Evolutionary conservation across 2,329 filamentous ascomycete genomes (phyloP), one percentile per base, ranked within the genome.

Genomic region (Penicillium sp.): DNA sequence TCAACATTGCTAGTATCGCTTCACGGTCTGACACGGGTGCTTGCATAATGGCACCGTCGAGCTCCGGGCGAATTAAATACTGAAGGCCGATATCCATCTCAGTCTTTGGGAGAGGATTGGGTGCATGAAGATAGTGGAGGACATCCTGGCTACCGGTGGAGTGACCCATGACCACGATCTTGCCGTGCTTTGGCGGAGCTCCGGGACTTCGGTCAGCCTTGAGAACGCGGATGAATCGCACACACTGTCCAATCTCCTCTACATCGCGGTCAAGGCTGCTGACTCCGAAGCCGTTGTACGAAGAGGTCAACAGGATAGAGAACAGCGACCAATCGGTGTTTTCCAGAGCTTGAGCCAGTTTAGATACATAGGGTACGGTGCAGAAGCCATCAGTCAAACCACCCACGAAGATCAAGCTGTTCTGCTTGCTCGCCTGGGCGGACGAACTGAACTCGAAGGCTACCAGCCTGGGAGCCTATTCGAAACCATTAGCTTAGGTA

Each of bases 41-140:
- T 67, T 95, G 90, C 47, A 95, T 72, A 39, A 95, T 86, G 42
- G 83, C 84, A 31, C 86, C 90, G 52, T 93, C 82, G 1, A 95
- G 72, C 0, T 50, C 72, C 0, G 81, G 79, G 10, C 80, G 71
- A 35, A 70, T 68, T 5, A 70, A 52, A 39, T 72, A 55, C 29
- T 60, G 42, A 12, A 66, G 56, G 4, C 60, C 59, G 6, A 53
- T 44, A 42, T 64, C 62, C 27, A 61, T 60, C 5, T 62, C 47
- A 53, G 61, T 39, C 61, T 56, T 28, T 29, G 63, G 59, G 52
- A 67, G 43, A 6, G 70, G 74, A 46, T 75, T 76, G 1, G 69
- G 64, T 3, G 70, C 65, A 52, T 71, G 67, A 1, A 85, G 64
- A 56, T 87, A 88, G 58, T 86, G 80, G 70, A 87, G 77, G 10